Conservation (phyloP, 164 flowering plant genomes). For the Brasenia schreberi region DNA sequence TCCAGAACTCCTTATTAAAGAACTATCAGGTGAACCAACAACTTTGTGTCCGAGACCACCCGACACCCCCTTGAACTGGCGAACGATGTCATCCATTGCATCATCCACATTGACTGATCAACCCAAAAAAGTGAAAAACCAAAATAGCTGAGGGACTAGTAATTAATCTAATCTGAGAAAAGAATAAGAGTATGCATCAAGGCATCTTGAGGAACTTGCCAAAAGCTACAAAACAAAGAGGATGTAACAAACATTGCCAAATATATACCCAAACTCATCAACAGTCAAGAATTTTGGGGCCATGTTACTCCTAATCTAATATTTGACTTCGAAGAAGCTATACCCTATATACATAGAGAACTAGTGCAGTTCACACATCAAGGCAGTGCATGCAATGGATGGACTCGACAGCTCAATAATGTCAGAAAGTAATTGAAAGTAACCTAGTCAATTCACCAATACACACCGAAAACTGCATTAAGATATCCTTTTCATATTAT, state of each 20-base stretch:
- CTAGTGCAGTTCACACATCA: background rate
- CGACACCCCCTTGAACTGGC: conserved; percentile 91
- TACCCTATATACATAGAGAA: background rate
- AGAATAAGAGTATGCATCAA: too few species aligned
- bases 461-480: background rate
- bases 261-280: too few species aligned
- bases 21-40: conserved; percentile 41
- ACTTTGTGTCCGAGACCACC: conserved; percentile 77
- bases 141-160: too few species aligned
- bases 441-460: background rate
- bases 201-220: too few species aligned
- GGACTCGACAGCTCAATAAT: too few species aligned
- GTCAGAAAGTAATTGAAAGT: background rate
- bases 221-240: too few species aligned
- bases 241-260: too few species aligned
- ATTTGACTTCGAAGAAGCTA: background rate
- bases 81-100: conserved; percentile 93
- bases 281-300: too few species aligned
- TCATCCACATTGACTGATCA: conserved; percentile 90
- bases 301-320: background rate
- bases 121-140: background rate
- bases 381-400: background rate
- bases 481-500: background rate
- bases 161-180: too few species aligned
- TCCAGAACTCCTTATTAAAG: conserved; percentile 17